Evolutionary conservation across 441 rosid species (phyloP), one percentile per base, ranked within the genome.

Genomic region (Populus hybrid): DNA sequence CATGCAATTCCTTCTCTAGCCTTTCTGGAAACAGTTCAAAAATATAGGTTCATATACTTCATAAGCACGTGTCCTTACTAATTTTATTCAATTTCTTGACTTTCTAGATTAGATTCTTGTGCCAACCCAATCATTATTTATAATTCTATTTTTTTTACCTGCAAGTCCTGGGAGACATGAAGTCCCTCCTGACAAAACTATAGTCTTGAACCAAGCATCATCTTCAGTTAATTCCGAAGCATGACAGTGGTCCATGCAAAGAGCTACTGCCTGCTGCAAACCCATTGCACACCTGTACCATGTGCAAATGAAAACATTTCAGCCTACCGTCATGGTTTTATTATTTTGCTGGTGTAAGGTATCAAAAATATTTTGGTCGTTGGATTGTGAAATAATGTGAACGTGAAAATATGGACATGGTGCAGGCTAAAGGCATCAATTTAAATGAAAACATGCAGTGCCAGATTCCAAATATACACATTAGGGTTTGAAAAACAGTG

Each of bases 221-320:
- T 93, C 95, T 50, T 84, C 84, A 57, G 84, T 65, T 71, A 95
- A 87, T 75, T 87, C 91, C 0, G 96, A 91, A 61, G 84, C 84
- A 75, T 90, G 88, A 80, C 98, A 93, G 81, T 95, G 98, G 74
- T 95, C 96, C 91, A 93, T 95, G 85, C 99, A 95, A 46, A 91
- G 98, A 61, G 94, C 89, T 61, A 95, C 90, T n/a, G 96, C 99
- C 80, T 90, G 96, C 68, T 87, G 92, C 86, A 95, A 88, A 75
- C 96, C 86, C 99, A 95, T 95, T n/a, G 94, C 85, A 16, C 75
- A 86, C 85, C 98, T 93, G 85, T n/a, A 46, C 63, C 76, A 79
- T 65, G 38, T 57, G 61, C 67, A 32, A 80, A 36, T 74, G 38
- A 2, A 76, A 36, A 14, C 53, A 34, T 72, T 63, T 74, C 28